Evolutionary conservation across 441 rosid genomes (phyloP), one percentile per base, ranked within the genome.

Genomic region (Erodium moschatum): DNA sequence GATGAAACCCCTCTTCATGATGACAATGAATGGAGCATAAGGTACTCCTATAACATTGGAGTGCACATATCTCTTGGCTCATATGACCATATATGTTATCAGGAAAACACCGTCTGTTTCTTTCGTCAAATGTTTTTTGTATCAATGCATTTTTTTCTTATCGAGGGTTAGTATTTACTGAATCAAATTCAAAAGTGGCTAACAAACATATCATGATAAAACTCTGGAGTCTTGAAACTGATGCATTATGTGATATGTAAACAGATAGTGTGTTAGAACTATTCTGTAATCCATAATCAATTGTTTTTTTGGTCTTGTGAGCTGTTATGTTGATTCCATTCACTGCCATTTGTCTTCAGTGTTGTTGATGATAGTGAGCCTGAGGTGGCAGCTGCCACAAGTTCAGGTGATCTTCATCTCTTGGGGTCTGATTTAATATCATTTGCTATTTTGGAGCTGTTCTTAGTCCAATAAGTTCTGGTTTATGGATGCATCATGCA

Each of bases 1-100:
- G 64, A 68, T 54, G 92, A 85, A 74, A 70, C 81, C 68, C 90
- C 96, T 12, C 85, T 94, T 73, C 97, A 91, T 76, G 77, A 29
- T 74, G 97, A 94, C 74, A 91, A 94, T 73, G 97, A 91, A 72
- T 91, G 97, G 97, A 88, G 85, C 81, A 94, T 94, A 80, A 91
- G 98, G 98, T 89, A 68, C 6, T 67, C 15, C 24, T 18, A 42
- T 42, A 42, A 42, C 48, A 42, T 42, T 42, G 38, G 2, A 5
- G 38, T 33, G 6, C 48, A 42, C 54, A 44, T 67, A 64, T 46
- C 19, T 66, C 65, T 21, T 69, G 38, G 40, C 58, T 16, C 35
- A 38, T 31, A 19, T 19, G 20, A 46, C 18, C 42, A 62, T n/a
- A 38, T 40, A 19, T 31, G 27, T 67, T 54, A 72, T 65, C 27